Evolutionary conservation across 2,329 filamentous ascomycete genomes (phyloP).

Genomic region (Paracamarosporium sp.): DNA sequence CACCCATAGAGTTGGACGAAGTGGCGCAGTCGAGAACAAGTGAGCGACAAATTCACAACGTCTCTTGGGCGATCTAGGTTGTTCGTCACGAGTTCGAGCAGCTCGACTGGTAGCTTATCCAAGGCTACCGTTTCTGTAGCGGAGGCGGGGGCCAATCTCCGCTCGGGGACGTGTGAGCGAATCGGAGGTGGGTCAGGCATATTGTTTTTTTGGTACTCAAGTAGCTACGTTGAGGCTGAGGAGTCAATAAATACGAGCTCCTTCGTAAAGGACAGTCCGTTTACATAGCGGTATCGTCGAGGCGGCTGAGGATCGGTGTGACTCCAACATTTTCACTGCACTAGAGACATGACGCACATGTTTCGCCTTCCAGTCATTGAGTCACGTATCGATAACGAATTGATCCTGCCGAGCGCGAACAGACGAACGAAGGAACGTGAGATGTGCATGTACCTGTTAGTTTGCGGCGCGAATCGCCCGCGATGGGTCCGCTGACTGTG

Average conservation of each 20-base stretch:
- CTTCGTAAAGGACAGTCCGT: no score
- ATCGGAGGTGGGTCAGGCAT: not conserved
- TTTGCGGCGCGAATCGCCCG: not conserved
- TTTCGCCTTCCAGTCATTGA: not conserved
- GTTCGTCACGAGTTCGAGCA: constrained; percentile 38
- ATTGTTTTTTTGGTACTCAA: not conserved
- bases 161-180: not conserved
- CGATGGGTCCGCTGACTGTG: not conserved
- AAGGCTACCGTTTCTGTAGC: constrained; percentile 29
- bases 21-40: constrained; percentile 27
- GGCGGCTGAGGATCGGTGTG: not conserved
- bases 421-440: not conserved
- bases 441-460: not conserved
- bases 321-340: not conserved
- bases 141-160: not conserved
- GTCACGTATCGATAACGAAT: constrained; percentile 1
- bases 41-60: constrained; percentile 30
- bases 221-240: no score
- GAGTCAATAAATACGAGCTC: no score
- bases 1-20: constrained; percentile 41
- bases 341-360: not conserved
- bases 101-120: constrained; percentile 38
- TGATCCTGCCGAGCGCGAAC: not conserved
- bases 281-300: not conserved
- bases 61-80: constrained; percentile 38